Percentiles rank a stretch among this genome's conserved stretches.
These are phyloP conservation scores for Rhizopogon sp. DNA, from an alignment of 768 basidiomycete species.

Conservation along the genomic window DNA sequence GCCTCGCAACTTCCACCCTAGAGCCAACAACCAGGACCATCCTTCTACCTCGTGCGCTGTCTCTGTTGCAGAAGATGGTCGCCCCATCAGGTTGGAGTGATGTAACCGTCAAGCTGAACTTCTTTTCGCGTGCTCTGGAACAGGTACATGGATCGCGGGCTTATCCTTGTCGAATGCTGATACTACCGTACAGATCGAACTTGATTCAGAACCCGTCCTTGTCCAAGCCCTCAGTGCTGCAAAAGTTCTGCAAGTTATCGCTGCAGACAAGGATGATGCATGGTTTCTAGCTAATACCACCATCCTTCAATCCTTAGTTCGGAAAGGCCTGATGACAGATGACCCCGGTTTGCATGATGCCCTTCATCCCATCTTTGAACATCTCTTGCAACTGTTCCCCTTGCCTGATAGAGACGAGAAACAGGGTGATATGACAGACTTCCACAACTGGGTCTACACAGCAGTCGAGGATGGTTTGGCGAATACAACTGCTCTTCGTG, in stretches of 20 bases:
- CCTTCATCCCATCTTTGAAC: constrained; percentile 78
- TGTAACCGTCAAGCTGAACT: constrained; percentile 86
- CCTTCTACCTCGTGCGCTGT: constrained; percentile 59
- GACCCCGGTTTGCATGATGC: constrained; percentile 78
- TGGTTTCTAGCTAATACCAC: constrained; percentile 77
- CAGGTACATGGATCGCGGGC: constrained; percentile 44
- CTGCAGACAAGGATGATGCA: constrained; percentile 72
- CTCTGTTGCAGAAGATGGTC: constrained; percentile 71
- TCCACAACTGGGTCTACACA: constrained; percentile 71
- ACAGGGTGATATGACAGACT: constrained; percentile 61
- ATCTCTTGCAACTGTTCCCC: constrained; percentile 71
- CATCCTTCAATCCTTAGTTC: constrained; percentile 76
- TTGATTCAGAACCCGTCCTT: constrained; percentile 60
- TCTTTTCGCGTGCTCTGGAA: constrained; percentile 81
- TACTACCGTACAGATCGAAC: constrained; percentile 51
- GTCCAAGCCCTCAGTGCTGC: constrained; percentile 73
- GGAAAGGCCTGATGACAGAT: constrained; percentile 81
- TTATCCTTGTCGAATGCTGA: constrained; percentile 4
- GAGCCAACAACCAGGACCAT: constrained; percentile 35
- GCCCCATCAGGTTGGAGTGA: constrained; percentile 85
- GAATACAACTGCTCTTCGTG: constrained; percentile 65
- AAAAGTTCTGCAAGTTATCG: constrained; percentile 83
- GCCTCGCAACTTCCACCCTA: constrained; percentile 69
- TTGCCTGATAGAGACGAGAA: constrained; percentile 77
- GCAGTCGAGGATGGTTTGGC: constrained; percentile 78